A percentile compares a stretch with the other conserved stretches of the same genome.
These are phyloP conservation scores for Laetiporus sulphureus DNA, from an alignment of 1,284 basidiomycete genomes.

Conservation along the genomic window DNA sequence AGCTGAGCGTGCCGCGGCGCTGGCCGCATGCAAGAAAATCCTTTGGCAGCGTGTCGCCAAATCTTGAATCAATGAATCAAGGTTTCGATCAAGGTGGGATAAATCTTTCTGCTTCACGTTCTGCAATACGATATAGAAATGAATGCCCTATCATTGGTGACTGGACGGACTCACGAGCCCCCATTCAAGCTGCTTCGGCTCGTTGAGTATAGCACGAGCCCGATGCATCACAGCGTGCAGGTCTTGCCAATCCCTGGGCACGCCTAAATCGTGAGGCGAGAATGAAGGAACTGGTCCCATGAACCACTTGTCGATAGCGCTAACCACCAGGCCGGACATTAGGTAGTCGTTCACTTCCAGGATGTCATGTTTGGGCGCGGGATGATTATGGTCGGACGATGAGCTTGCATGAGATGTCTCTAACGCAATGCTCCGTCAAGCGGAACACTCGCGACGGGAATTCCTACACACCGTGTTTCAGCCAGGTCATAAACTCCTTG, in stretches of 20 bases:
- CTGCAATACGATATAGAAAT: slow-evolving; percentile 32
- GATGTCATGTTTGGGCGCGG: slow-evolving; percentile 59
- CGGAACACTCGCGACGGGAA: not conserved
- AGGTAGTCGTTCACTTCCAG: slow-evolving; percentile 78
- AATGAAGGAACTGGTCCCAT: slow-evolving; percentile 55
- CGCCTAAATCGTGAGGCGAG: slow-evolving; percentile 46
- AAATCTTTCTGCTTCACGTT: slow-evolving; percentile 41
- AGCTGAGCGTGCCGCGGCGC: slow-evolving; percentile 57
- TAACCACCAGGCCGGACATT: slow-evolving; percentile 58
- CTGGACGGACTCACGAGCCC: slow-evolving; percentile 16
- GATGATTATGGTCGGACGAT: slow-evolving; percentile 34
- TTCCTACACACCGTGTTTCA: slow-evolving; percentile 55
- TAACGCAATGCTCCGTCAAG: slow-evolving; percentile 11
- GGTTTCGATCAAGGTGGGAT: slow-evolving; percentile 58
- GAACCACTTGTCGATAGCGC: slow-evolving; percentile 75
- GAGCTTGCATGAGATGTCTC: slow-evolving; percentile 25
- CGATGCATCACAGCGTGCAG: slow-evolving; percentile 31
- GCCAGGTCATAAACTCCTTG: slow-evolving; percentile 72
- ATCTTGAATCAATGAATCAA: slow-evolving; percentile 58
- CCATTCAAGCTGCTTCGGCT: slow-evolving; percentile 27
- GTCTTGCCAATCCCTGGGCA: slow-evolving; percentile 20
- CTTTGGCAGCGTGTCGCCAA: slow-evolving; percentile 52
- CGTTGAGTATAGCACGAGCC: slow-evolving; percentile 40
- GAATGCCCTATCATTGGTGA: too few species aligned
- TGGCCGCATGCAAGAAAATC: slow-evolving; percentile 58